These are phyloP conservation scores for Blastocystis sp. DNA, from an alignment of 352 stramenopile genomes.

Conservation along the genomic window DNA sequence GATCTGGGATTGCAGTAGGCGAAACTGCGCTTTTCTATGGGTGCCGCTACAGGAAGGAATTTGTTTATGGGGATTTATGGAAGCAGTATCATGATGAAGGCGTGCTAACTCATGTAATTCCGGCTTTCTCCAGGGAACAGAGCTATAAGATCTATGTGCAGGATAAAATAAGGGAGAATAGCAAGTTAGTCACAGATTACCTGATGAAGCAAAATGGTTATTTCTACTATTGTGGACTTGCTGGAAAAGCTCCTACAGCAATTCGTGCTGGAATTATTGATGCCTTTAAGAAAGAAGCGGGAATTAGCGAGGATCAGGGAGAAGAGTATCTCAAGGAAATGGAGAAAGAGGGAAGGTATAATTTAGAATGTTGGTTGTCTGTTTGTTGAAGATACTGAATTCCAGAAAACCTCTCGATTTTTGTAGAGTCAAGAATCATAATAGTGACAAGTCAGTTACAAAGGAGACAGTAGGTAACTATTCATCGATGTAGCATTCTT, in stretches of 20 bases:
- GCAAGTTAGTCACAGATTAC: conserved; percentile 71
- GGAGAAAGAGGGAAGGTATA: conserved; percentile 46
- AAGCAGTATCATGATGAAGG: conserved; percentile 75
- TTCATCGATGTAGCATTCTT: background rate
- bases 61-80: conserved; percentile 85
- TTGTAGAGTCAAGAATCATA: background rate
- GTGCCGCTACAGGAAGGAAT: conserved; percentile 84
- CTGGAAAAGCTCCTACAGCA: background rate
- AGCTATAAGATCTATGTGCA: conserved; percentile 81
- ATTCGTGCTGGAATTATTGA: conserved; percentile 47
- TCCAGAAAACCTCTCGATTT: background rate
- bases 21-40: conserved; percentile 86
- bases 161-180: conserved; percentile 76
- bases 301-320: conserved; percentile 50
- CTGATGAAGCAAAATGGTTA: conserved; percentile 73
- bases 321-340: conserved; percentile 39
- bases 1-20: conserved; percentile 66
- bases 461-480: background rate
- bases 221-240: conserved; percentile 77
- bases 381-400: conserved; percentile 37
- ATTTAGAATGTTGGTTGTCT: conserved; percentile 53
- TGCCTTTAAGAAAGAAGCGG: conserved; percentile 31
- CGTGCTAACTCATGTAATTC: conserved; percentile 74
- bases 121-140: conserved; percentile 79
- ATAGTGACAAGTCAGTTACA: background rate